Conservation (phyloP, 176 grass and related monocot species). For the Areca catechu region DNA sequence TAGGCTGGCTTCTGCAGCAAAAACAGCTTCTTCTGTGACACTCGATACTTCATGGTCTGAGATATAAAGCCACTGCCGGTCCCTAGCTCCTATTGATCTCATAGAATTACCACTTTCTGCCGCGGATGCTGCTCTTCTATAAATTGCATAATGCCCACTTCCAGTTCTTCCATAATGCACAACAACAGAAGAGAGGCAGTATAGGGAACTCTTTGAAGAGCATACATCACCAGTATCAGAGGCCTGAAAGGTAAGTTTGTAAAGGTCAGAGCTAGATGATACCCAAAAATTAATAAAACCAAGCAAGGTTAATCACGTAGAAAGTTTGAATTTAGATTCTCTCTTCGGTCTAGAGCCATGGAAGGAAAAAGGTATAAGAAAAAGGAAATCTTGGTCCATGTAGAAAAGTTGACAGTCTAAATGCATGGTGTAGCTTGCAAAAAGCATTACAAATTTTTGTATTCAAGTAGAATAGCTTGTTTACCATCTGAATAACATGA, state of each 20-base stretch:
- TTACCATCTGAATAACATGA: too few species aligned
- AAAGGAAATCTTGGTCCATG: too few species aligned
- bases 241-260: slow-evolving; percentile 2
- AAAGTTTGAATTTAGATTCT: too few species aligned
- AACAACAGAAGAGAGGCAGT: slow-evolving; percentile 58
- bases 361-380: too few species aligned
- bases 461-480: too few species aligned
- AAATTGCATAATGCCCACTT: slow-evolving; percentile 78
- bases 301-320: too few species aligned
- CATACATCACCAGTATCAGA: slow-evolving; percentile 12
- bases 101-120: slow-evolving; percentile 20
- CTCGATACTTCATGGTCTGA: slow-evolving; percentile 56
- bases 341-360: too few species aligned
- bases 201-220: slow-evolving; percentile 24
- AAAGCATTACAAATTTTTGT: too few species aligned
- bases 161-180: slow-evolving; percentile 75
- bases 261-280: too few species aligned
- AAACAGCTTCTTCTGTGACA: slow-evolving; percentile 52
- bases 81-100: slow-evolving; percentile 8
- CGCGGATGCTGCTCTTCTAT: slow-evolving; percentile 40
- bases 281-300: too few species aligned
- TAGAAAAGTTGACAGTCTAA: too few species aligned
- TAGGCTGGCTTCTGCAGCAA: slow-evolving; percentile 60
- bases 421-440: too few species aligned
- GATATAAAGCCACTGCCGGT: slow-evolving; percentile 59